Evolutionary conservation across 192 early-diverging fungal species (phyloP).

Genomic region (Spizellomyces sp.): DNA sequence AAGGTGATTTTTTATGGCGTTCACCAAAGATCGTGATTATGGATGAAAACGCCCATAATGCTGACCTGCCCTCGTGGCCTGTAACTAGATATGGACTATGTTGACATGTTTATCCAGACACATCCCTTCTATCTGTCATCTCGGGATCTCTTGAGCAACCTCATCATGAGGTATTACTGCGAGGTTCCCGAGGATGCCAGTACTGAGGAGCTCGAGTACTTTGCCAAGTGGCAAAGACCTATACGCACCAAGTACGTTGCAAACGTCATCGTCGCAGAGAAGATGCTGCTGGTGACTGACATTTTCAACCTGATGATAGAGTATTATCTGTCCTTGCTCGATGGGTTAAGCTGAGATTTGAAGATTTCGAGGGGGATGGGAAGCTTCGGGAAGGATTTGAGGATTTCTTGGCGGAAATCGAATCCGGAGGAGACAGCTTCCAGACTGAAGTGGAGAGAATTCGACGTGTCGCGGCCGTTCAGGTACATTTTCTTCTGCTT

Average conservation of each 20-base stretch:
- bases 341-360: constrained; percentile 64
- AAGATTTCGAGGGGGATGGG: constrained; percentile 57
- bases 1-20: constrained; percentile 41
- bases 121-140: constrained; percentile 67
- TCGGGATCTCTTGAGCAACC: constrained; percentile 51
- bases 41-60: not conserved
- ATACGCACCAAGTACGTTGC: constrained; percentile 58
- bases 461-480: constrained; percentile 18
- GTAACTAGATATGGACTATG: constrained; percentile 62
- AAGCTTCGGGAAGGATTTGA: constrained; percentile 45
- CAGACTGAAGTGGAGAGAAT: constrained; percentile 45
- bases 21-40: no score
- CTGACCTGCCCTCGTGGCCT: not conserved
- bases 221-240: constrained; percentile 45
- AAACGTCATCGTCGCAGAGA: not conserved
- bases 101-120: constrained; percentile 61
- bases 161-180: constrained; percentile 64
- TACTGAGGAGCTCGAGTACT: constrained; percentile 44
- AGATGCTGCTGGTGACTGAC: not conserved
- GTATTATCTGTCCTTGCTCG: constrained; percentile 61
- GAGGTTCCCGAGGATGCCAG: constrained; percentile 29
- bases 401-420: constrained; percentile 53
- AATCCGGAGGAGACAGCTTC: constrained; percentile 39
- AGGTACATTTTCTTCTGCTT: constrained; percentile 30
- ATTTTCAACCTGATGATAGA: constrained; percentile 28